Base-by-base conservation (phyloP, 2,329 filamentous ascomycete species). In the Talaromyces sp. region DNA sequence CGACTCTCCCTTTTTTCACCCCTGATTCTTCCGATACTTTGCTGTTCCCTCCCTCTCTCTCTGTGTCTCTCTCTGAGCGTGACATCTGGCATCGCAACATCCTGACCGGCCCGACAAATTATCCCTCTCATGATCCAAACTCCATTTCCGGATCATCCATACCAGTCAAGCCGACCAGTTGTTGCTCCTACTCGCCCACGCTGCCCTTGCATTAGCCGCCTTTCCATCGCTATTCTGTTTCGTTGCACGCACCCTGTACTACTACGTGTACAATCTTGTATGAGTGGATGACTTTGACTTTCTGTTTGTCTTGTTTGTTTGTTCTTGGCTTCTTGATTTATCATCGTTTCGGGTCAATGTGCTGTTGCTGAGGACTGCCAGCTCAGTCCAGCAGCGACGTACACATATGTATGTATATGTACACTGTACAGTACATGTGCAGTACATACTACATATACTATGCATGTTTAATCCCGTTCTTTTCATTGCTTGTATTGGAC, bases 231-330 rank as follows among this genome's bases (percentile, higher is more conserved):
- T 43, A 45, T 34, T 62, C 61, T 63, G 7, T 58, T 49, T 63
- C 29, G 45, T 34, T 47, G 53, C 51, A 25, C 53, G 53, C 40
- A 56, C 25, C 22, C n/a, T 63, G 61, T 63, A 58, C 51, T 63
- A 63, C 53, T 63, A 63, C 61, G 61, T 63, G 61, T 63, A 58
- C 61, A 63, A 56, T 56, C 51, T 63, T 63, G 61, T 63, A 63
- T 63, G 61, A 63, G 51, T 63, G 49, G 61, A 56, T n/a, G 61
- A 56, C 27, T 58, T 63, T 63, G 49, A 43, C 36, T 45, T 43
- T 58, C 51, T 63, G 49, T 58, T 58, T 49, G 40, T 25, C 31
- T 45, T 34, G 60, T 34, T 47, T 58, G 61, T 43, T n/a, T 43
- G 34, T 62, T 63, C 29, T 13, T 47, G 17, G 3, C 38, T 43